Percentiles rank a stretch among this genome's conserved stretches.
Conservation (phyloP, 1,284 basidiomycete species). For the Tremellales sp. region DNA sequence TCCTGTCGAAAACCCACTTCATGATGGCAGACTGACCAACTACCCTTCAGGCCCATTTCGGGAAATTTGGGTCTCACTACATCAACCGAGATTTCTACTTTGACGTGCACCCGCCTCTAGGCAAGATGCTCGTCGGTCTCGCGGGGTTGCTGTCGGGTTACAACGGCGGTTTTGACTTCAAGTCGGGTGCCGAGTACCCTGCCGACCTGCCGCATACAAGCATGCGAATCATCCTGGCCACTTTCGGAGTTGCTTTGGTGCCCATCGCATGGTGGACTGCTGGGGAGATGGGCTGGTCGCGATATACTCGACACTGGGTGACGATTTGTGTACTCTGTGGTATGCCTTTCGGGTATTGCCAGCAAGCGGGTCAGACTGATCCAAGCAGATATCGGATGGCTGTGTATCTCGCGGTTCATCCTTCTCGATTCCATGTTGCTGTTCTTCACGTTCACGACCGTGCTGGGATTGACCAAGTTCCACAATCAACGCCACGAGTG, state of each 20-base stretch:
- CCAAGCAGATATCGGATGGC: slow-evolving; percentile 83
- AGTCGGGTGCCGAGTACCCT: slow-evolving; percentile 84
- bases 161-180: slow-evolving; percentile 89
- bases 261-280: slow-evolving; percentile 95
- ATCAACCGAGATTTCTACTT: slow-evolving; percentile 55
- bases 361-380: not conserved
- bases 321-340: slow-evolving; percentile 90
- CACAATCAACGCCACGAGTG: slow-evolving; percentile 91
- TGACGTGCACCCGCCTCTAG: slow-evolving; percentile 90
- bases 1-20: not conserved
- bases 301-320: slow-evolving; percentile 83
- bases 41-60: slow-evolving; percentile 78
- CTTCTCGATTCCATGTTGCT: slow-evolving; percentile 96
- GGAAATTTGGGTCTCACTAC: slow-evolving; percentile 95
- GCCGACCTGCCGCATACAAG: slow-evolving; percentile 82
- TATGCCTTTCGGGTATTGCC: slow-evolving; percentile 48
- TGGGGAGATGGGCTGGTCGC: slow-evolving; percentile 89
- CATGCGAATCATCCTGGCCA: slow-evolving; percentile 92
- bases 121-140: slow-evolving; percentile 97
- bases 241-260: slow-evolving; percentile 91
- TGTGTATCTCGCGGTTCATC: slow-evolving; percentile 95
- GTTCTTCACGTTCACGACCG: slow-evolving; percentile 96
- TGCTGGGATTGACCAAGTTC: slow-evolving; percentile 92
- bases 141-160: slow-evolving; percentile 89
- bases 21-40: not conserved